Percentiles rank a stretch among this genome's conserved stretches.
phyloP scores from a whole-genome alignment of 2,329 filamentous ascomycete species.

The Trichothecium roseum region DNA sequence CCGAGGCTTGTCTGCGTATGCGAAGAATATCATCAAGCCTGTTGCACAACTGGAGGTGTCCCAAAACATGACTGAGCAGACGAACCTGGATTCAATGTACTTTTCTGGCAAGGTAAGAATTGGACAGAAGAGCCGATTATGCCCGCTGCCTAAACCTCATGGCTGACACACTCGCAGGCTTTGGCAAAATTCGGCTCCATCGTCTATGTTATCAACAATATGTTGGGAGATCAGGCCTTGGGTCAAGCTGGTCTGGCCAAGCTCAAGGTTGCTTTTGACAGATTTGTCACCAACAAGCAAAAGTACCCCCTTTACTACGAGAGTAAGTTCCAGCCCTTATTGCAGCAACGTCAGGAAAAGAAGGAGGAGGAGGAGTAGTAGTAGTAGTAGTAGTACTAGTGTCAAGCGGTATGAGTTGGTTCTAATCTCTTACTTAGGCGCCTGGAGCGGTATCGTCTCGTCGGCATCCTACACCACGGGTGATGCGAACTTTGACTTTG shows the following conservation, averaged over 20 bases:
- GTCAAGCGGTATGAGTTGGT: too few species aligned
- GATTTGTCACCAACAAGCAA: conserved; percentile 58
- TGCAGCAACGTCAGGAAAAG: background rate
- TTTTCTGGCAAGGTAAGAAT: conserved; percentile 69
- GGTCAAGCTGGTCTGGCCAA: conserved; percentile 47
- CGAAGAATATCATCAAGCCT: conserved; percentile 35
- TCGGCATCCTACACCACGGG: conserved; percentile 60
- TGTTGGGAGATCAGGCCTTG: conserved; percentile 47
- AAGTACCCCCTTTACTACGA: conserved; percentile 55
- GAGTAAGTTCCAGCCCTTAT: conserved; percentile 26
- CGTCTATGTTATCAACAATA: conserved; percentile 52
- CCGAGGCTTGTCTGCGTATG: conserved; percentile 2
- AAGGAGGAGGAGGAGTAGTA: too few species aligned
- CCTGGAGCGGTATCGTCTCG: conserved; percentile 75
- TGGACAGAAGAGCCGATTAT: background rate
- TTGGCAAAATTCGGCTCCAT: conserved; percentile 67
- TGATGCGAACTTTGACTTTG: conserved; percentile 68
- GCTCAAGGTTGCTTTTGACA: conserved; percentile 55
- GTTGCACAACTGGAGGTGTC: conserved; percentile 59
- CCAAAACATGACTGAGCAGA: conserved; percentile 61
- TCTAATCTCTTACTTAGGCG: too few species aligned
- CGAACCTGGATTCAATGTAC: conserved; percentile 79
- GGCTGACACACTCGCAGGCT: conserved; percentile 29
- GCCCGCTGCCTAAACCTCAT: too few species aligned
- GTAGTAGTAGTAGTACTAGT: too few species aligned